A percentile compares a stretch with the other conserved stretches of the same genome.
Evolutionary conservation across 768 basidiomycete species (phyloP).

Genomic region (Amanita thiersii): DNA sequence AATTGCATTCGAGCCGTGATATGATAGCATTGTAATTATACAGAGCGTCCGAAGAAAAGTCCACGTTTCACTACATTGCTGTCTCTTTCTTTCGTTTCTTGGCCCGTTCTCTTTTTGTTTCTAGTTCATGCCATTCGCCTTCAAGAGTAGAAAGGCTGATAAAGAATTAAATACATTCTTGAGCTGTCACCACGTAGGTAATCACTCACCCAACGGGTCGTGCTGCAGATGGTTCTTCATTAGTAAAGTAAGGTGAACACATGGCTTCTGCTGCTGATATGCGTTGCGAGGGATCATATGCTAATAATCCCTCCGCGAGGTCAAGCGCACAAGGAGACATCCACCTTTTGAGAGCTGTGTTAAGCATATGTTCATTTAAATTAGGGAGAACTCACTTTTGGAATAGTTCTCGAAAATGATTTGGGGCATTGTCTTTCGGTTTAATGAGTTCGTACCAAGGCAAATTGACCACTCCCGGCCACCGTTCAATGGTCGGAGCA

Average conservation of each 20-base stretch:
- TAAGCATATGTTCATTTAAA: slow-evolving; percentile 1
- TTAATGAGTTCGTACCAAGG: slow-evolving; percentile 99
- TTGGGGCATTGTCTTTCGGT: slow-evolving; percentile 66
- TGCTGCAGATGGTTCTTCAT: slow-evolving; percentile 67
- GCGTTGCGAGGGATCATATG: slow-evolving; percentile 73
- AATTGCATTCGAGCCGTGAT: slow-evolving; percentile 14
- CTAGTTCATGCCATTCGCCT: slow-evolving; percentile 98
- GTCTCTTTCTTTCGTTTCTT: slow-evolving; percentile 67
- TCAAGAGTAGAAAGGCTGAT: slow-evolving; percentile 67
- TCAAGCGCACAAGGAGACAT: slow-evolving; percentile 82
- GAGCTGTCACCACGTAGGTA: slow-evolving; percentile 6
- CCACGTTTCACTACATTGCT: slow-evolving; percentile 22
- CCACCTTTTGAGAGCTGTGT: slow-evolving; percentile 47
- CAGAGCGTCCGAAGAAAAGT: slow-evolving; percentile 10
- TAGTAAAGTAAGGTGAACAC: slow-evolving; percentile 73
- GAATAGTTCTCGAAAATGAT: slow-evolving; percentile 80
- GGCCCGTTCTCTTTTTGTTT: slow-evolving; percentile 86
- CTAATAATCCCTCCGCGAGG: slow-evolving; percentile 74
- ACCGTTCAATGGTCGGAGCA: slow-evolving; percentile 75
- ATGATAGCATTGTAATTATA: slow-evolving; percentile 21
- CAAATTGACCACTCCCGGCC: slow-evolving; percentile 74
- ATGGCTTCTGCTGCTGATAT: slow-evolving; percentile 77
- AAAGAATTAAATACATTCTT: slow-evolving; percentile 5
- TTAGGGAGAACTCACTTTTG: slow-evolving; percentile 49
- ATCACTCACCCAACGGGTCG: slow-evolving; percentile 71